A percentile compares a stretch with the other conserved stretches of the same genome.
Evolutionary conservation across 306 rosid species (phyloP).

Genomic region (Luffa acutangula): DNA sequence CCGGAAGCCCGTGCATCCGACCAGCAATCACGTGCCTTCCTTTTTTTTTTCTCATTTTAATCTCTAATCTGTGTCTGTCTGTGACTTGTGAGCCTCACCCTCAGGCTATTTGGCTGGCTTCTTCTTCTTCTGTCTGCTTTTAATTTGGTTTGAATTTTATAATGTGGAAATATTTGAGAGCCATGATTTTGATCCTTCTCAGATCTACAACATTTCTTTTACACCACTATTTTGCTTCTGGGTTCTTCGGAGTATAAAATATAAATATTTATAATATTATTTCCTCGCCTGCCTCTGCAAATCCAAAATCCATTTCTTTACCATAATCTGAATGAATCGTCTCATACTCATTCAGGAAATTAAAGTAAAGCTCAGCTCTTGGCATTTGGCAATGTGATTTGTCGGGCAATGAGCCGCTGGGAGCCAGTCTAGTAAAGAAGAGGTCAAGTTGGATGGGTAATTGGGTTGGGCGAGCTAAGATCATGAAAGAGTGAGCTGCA

Average conservation of each 20-base stretch:
- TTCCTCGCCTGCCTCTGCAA: not conserved
- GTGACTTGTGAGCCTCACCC: not conserved
- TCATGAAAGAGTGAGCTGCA: too few relatives aligned
- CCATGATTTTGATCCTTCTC: not conserved
- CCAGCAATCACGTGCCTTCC: not conserved
- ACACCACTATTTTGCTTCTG: not conserved
- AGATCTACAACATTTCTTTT: not conserved
- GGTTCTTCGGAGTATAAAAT: not conserved
- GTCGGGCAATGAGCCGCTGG: too few relatives aligned
- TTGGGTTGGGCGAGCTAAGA: too few relatives aligned
- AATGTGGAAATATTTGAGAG: not conserved
- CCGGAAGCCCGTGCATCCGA: constrained; percentile 1
- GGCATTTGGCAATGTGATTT: too few relatives aligned
- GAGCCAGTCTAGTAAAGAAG: too few relatives aligned
- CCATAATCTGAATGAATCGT: not conserved
- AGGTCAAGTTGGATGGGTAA: too few relatives aligned
- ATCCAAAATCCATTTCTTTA: not conserved
- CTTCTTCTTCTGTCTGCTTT: too few relatives aligned
- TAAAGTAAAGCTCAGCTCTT: too few relatives aligned
- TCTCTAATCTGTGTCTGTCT: not conserved
- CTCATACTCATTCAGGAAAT: too few relatives aligned
- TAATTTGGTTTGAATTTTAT: not conserved
- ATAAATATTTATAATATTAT: not conserved
- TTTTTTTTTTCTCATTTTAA: not conserved
- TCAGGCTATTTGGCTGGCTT: too few relatives aligned